These are phyloP conservation scores for Hygrophorus pudorinus DNA, from an alignment of 768 basidiomycete species.

Conservation along the genomic window DNA sequence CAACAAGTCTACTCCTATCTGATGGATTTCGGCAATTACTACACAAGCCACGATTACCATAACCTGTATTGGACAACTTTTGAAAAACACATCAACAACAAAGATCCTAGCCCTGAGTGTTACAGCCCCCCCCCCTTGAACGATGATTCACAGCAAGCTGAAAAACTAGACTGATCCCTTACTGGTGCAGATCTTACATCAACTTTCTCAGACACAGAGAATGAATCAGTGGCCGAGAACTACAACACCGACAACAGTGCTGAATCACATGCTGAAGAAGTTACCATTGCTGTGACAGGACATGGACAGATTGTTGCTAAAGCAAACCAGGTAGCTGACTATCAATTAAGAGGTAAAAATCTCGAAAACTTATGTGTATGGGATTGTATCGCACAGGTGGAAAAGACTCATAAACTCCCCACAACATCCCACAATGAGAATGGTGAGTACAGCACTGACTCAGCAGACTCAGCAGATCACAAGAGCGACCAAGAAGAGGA, in stretches of 20 bases:
- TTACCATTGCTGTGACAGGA: constrained; percentile 6
- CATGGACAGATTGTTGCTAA: constrained; percentile 10
- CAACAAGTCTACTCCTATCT: no score
- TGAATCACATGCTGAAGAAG: constrained; percentile 9
- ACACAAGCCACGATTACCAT: constrained; percentile 24
- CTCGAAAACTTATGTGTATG: constrained; percentile 16
- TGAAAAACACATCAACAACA: constrained; percentile 16
- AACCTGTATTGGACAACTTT: constrained; percentile 26
- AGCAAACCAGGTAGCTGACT: constrained; percentile 16
- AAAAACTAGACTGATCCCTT: background rate
- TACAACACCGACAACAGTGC: background rate
- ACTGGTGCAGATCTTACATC: background rate
- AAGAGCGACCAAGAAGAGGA: no score
- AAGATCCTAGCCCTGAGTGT: constrained; percentile 18
- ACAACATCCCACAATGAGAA: constrained; percentile 2
- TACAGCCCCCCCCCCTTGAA: constrained; percentile 3
- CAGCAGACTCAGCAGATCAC: constrained; percentile 5
- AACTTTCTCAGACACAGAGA: background rate
- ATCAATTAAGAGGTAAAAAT: constrained; percentile 11
- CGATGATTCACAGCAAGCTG: background rate
- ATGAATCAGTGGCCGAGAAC: background rate
- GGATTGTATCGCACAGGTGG: no score
- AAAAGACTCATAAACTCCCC: constrained; percentile 15
- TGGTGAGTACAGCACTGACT: constrained; percentile 3
- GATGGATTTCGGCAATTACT: no score